These are phyloP conservation scores for Clitoria ternatea DNA, from an alignment of 306 rosid genomes.

Conservation along the genomic window DNA sequence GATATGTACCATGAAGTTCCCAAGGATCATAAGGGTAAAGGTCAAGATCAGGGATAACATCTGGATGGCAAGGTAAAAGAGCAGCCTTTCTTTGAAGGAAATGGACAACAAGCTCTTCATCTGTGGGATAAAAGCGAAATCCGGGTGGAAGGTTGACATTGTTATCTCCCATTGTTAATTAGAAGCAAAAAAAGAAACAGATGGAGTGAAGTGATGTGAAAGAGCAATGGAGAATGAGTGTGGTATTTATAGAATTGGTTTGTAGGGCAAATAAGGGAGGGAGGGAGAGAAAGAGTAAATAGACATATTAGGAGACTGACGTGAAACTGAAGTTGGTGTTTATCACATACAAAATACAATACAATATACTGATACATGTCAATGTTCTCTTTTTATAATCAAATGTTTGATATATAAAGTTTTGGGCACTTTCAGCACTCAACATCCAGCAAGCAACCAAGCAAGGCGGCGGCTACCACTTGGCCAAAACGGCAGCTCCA, in stretches of 20 bases:
- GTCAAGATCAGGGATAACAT: conserved; percentile 92
- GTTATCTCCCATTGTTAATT: conserved; percentile 44
- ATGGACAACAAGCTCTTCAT: conserved; percentile 91
- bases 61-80: conserved; percentile 88
- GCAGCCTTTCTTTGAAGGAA: conserved; percentile 87
- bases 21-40: conserved; percentile 84
- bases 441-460: conserved; percentile 23
- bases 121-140: conserved; percentile 79
- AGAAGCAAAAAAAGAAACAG: background rate
- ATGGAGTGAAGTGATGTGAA: background rate
- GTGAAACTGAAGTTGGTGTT: conserved; percentile 54
- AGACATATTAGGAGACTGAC: conserved; percentile 19
- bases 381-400: conserved; percentile 20
- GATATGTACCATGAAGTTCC: conserved; percentile 70
- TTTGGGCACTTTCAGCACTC: conserved; percentile 15
- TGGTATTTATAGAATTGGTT: conserved; percentile 51
- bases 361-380: conserved; percentile 1
- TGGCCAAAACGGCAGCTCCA: conserved; percentile 29
- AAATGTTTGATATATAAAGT: conserved; percentile 10
- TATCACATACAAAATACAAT: conserved; percentile 18
- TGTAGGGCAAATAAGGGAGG: conserved; percentile 9
- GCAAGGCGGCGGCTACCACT: conserved; percentile 39
- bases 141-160: conserved; percentile 87
- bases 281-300: conserved; percentile 12
- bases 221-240: conserved; percentile 13